phyloP scores from a whole-genome alignment of 345 rosid species.

The Euclidium syriacum region DNA sequence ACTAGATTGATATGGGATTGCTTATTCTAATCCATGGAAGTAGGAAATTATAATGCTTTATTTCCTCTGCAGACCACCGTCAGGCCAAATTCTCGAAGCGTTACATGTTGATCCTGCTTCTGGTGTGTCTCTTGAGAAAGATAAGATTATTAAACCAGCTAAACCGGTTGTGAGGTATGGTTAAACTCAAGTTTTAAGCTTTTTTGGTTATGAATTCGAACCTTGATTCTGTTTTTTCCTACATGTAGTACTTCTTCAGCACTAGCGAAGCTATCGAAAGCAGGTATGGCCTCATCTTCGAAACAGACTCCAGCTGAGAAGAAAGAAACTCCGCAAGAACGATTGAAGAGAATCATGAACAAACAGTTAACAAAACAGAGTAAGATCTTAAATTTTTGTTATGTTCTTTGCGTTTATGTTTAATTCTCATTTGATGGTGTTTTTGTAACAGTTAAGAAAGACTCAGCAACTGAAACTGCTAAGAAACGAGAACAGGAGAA shows the following conservation, averaged over 20 bases:
- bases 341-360: conserved; percentile 95
- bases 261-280: conserved; percentile 73
- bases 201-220: background rate
- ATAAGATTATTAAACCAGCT: conserved; percentile 43
- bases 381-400: conserved; percentile 29
- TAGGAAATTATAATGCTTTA: conserved; percentile 39
- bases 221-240: background rate
- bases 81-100: conserved; percentile 89
- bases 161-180: conserved; percentile 62
- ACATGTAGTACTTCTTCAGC: conserved; percentile 59
- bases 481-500: conserved; percentile 93
- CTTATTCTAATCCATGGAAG: background rate
- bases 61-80: conserved; percentile 74
- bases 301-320: conserved; percentile 65
- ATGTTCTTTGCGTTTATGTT: background rate
- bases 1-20: conserved; percentile 38
- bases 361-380: conserved; percentile 89
- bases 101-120: conserved; percentile 97
- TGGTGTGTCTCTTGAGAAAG: conserved; percentile 79
- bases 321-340: conserved; percentile 98
- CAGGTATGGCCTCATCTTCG: conserved; percentile 39
- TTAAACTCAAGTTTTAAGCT: background rate
- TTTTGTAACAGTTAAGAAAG: conserved; percentile 77
- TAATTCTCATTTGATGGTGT: conserved; percentile 1
- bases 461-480: conserved; percentile 85